These are phyloP conservation scores for Schwanniomyces occidentalis DNA, from an alignment of 805 yeast genomes.

Conservation along the genomic window DNA sequence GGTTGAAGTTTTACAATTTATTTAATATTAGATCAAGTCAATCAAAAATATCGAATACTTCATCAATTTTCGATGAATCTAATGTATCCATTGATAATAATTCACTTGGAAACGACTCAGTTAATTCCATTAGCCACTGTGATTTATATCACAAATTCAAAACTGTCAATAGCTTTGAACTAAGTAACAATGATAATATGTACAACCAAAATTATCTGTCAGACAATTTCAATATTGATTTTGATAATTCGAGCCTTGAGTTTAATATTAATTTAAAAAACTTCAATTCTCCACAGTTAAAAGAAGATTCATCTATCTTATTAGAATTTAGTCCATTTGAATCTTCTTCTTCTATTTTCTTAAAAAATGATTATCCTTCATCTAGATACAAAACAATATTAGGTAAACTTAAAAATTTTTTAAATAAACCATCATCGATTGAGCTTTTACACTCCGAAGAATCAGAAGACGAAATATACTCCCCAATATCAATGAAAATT, in stretches of 20 bases:
- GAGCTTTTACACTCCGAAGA: constrained; percentile 1
- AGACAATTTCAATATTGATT: constrained; percentile 2
- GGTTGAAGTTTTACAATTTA: neutral
- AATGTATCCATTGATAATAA: neutral
- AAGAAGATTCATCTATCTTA: neutral
- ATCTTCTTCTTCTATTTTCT: constrained; percentile 1
- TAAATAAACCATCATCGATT: too few species aligned
- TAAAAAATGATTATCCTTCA: neutral
- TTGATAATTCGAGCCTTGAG: constrained; percentile 7
- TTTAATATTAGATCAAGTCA: constrained; percentile 2
- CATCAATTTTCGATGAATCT: neutral
- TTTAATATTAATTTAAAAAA: constrained; percentile 3
- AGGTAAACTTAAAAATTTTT: constrained; percentile 1
- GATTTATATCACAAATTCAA: constrained; percentile 4
- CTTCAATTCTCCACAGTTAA: neutral
- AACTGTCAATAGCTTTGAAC: neutral
- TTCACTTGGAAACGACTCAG: neutral
- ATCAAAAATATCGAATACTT: constrained; percentile 1
- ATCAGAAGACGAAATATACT: constrained; percentile 1
- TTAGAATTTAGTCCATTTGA: constrained; percentile 6
- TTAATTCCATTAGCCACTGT: neutral
- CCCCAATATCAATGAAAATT: constrained; percentile 9
- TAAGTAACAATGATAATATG: neutral
- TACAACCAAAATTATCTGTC: neutral
- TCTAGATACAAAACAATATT: constrained; percentile 2